Base-by-base conservation (phyloP, 129 eudicot species). In the Flaveria trinervia region DNA sequence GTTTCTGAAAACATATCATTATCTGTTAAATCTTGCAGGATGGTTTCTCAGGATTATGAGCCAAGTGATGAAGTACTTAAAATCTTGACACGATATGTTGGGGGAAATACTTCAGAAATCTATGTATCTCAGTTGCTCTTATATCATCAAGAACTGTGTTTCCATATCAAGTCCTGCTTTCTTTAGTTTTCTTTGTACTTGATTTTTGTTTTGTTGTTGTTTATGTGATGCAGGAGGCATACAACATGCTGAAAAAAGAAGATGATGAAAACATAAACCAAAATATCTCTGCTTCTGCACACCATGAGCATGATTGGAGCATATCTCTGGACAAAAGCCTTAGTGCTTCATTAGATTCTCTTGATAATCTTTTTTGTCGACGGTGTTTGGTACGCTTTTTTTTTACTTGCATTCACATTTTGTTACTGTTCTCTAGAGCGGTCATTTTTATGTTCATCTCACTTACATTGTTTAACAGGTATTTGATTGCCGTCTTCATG, bases 401-500 rank as follows among this genome's bases (percentile, higher is more conserved):
- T 48, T 49, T 54, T 17, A 50, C 26, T 8, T 62, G 48, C 15
- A 17, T 41, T 65, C 44, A 33, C 69, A 41, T 73, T 57, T 36
- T 60, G 57, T 44, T 61, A 81, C 18, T 59, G 50, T 71, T 46
- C 9, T 57, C 73, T 62, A 59, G 28, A 57, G 68, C 13, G 10
- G 70, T 44, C 17, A 28, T 13, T 64, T 61, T 23, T 61, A 22
- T 70, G 52, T 33, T 80, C 64, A 49, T 79, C 68, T 59, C n/a
- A 43, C 51, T 13, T 76, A 55, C 55, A 0, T 44, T 28, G 23
- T 41, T 49, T 49, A 56, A 60, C 88, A 94, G 98, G 92, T 91
- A 64, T 94, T 94, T 80, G 96, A 94, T 74, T 94, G 98, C 72
- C 97, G 93, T 72, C 81, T 94, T 81, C 98, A 94, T 80, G 97